Evolutionary conservation across 2,329 filamentous ascomycete genomes (phyloP), one percentile per base, ranked within the genome.

Genomic region (Epichloe gansuensis): DNA sequence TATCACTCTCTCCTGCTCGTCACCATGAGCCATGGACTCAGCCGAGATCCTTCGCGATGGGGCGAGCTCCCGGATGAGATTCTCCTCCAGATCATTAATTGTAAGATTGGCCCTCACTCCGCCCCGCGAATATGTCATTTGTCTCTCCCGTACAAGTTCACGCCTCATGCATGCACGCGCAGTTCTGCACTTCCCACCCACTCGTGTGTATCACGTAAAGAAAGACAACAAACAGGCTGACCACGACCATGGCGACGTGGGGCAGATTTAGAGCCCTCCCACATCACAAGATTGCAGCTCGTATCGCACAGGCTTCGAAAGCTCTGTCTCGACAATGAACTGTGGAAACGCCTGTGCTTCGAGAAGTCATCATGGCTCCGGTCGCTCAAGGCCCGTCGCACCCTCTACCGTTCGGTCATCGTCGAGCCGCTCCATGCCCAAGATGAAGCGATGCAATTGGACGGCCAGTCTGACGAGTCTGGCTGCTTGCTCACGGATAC

Each of bases 281-380:
- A 67, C 45, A 60, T 91, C 55, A 79, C 85, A 53, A 75, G 68
- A 52, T 71, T 91, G 37, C 88, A 91, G 67, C 75, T 78, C 21
- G 80, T 88, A 12, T 91, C 82, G 28, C 80, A 75, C 57, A 76
- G 74, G 45, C 79, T 91, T 54, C 76, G 83, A 31, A 67, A 72
- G 34, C 72, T 93, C 43, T 84, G 81, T 41, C 82, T 88, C 53
- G 88, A 95, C 63, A 79, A 86, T 60, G 77, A 75, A 41, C 72
- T 91, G 38, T 96, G 91, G 91, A 85, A 85, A 56, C 70, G 76
- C 3, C 75, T 83, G 63, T 91, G 86, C 65, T 88, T 93, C 65
- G 75, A 83, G 38, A 73, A 82, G 54, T 91, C 88, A 15, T 65
- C 75, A 37, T 84, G 83, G 64, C 78, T 85, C 61, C 75, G 80